Percentiles rank a stretch among this genome's conserved stretches.
These are phyloP conservation scores for Syncephalastrum sp. DNA, from an alignment of 371 early-diverging fungal genomes.

Conservation along the genomic window DNA sequence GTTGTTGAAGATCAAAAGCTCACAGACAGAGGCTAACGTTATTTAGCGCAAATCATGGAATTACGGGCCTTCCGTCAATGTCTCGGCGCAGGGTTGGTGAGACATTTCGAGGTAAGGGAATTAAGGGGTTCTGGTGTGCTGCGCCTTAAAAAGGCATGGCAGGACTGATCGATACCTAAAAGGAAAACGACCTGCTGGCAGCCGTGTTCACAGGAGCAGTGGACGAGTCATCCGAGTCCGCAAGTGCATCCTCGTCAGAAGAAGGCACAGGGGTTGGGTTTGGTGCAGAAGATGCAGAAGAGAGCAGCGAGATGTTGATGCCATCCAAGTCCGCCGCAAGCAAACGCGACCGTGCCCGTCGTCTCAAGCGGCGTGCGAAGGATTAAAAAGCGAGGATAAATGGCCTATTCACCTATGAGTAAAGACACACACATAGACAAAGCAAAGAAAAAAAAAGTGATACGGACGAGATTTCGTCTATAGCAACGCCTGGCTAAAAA, in stretches of 20 bases:
- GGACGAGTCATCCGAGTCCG: constrained; percentile 6
- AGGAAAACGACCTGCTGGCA: constrained; percentile 17
- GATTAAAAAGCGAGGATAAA: too few species aligned
- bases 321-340: constrained; percentile 7
- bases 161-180: background rate
- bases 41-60: constrained; percentile 37
- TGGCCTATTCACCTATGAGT: too few species aligned
- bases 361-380: constrained; percentile 1
- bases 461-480: too few species aligned
- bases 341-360: constrained; percentile 15
- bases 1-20: background rate
- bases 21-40: background rate
- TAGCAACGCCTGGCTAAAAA: constrained; percentile 3
- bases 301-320: constrained; percentile 2
- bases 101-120: constrained; percentile 32
- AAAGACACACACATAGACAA: too few species aligned
- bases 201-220: constrained; percentile 9
- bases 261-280: background rate
- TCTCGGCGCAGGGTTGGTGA: constrained; percentile 38
- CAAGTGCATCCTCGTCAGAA: background rate
- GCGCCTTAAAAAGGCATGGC: background rate
- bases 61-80: constrained; percentile 36
- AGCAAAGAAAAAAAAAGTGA: too few species aligned
- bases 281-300: constrained; percentile 12
- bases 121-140: background rate